phyloP scores from a whole-genome alignment of 768 basidiomycete species.

The Gymnopilus dilepis region DNA sequence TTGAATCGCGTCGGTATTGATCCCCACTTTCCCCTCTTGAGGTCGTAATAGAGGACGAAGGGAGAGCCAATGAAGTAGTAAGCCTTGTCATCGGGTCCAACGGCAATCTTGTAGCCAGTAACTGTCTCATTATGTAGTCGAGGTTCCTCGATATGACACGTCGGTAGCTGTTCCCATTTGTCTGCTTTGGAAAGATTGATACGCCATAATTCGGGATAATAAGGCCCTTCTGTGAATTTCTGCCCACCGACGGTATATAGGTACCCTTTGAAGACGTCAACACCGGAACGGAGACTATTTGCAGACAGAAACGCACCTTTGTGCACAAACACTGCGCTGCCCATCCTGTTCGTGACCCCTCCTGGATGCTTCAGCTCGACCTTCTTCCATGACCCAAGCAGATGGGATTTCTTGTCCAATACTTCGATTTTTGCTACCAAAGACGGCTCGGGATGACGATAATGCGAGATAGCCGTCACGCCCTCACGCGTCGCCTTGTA shows the following conservation, averaged over 20 bases:
- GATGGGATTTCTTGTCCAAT: conserved; percentile 4
- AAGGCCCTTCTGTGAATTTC: neutral
- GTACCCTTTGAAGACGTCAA: neutral
- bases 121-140: neutral
- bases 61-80: conserved; percentile 37
- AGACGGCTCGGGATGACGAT: neutral
- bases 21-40: conserved; percentile 36
- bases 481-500: neutral
- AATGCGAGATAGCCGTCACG: neutral
- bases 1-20: conserved; percentile 24
- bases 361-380: neutral
- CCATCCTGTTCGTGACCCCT: conserved; percentile 6
- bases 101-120: neutral
- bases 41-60: conserved; percentile 36
- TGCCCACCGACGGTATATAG: conserved; percentile 6
- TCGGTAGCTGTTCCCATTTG: conserved; percentile 6
- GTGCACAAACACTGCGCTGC: conserved; percentile 1
- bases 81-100: conserved; percentile 22
- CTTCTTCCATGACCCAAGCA: conserved; percentile 14
- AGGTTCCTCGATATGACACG: neutral
- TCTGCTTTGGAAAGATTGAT: conserved; percentile 2
- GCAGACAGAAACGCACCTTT: neutral
- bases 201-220: conserved; percentile 9
- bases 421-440: neutral
- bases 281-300: neutral